phyloP scores from a whole-genome alignment of 2,329 filamentous ascomycete genomes.

The Lachnellula subtilissima region DNA sequence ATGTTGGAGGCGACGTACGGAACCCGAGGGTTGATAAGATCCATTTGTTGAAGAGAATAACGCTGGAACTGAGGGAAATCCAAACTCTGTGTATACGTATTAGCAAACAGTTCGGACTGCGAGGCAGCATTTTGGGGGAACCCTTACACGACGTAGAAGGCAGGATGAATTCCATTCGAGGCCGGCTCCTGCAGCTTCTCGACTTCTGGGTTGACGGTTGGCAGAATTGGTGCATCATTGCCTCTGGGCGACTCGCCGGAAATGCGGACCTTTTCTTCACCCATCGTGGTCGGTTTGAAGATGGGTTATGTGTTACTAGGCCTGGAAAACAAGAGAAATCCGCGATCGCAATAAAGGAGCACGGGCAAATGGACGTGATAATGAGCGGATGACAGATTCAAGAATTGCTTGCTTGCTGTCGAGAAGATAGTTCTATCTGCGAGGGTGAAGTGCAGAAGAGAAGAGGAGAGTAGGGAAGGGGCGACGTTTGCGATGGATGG shows the following conservation, averaged over 20 bases:
- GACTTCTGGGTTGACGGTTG: slow-evolving; percentile 64
- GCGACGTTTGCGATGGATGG: background rate
- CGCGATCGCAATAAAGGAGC: slow-evolving; percentile 18
- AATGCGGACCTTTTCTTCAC: slow-evolving; percentile 75
- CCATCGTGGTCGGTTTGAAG: slow-evolving; percentile 43
- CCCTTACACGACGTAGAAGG: slow-evolving; percentile 71
- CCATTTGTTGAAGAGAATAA: slow-evolving; percentile 99
- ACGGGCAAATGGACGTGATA: slow-evolving; percentile 7
- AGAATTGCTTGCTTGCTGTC: background rate
- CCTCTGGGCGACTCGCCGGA: slow-evolving; percentile 70
- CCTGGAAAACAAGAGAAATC: slow-evolving; percentile 8
- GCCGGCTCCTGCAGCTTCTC: slow-evolving; percentile 61
- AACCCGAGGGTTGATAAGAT: slow-evolving; percentile 83
- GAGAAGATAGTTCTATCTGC: background rate
- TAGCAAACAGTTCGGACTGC: slow-evolving; percentile 7
- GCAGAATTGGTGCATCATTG: slow-evolving; percentile 60
- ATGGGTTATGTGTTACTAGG: slow-evolving; percentile 16
- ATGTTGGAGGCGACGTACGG: slow-evolving; percentile 48
- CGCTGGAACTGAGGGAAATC: slow-evolving; percentile 87
- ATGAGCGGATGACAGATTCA: slow-evolving; percentile 11
- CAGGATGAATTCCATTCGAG: slow-evolving; percentile 46
- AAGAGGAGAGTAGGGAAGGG: background rate
- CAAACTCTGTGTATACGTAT: slow-evolving; percentile 58
- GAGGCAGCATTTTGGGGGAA: background rate
- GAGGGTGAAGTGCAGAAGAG: background rate